Evolutionary conservation across 352 stramenopile species (phyloP), one percentile per base, ranked within the genome.

Genomic region (Globisporangium okanoganense): DNA sequence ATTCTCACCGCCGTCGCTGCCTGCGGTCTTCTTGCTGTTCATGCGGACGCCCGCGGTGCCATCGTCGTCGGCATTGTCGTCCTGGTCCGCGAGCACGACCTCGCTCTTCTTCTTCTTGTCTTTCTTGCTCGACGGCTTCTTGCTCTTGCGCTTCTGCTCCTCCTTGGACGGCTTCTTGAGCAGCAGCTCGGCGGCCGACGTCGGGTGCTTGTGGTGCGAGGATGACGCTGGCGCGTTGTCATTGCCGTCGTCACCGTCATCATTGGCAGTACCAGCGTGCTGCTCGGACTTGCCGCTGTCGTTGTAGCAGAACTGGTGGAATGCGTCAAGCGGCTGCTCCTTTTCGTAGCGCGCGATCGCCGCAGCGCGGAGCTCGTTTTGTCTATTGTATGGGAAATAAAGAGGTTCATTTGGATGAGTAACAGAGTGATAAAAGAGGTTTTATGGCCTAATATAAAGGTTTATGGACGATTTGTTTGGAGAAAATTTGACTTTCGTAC

Each of bases 251-350:
- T 25, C 31, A 16, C 35, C 35, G 13, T 48, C n/a, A 31, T 10
- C 45, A 52, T 44, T 22, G 33, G 45, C 24, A n/a, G 3, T 5
- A 6, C 2, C 12, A 52, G 8, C 27, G 10, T 41, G 25, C 40
- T 52, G 24, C 5, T 31, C 71, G 0, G 57, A 27, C 61, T 84
- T 79, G 24, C 56, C 67, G 27, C 56, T 69, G 45, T 88, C 79
- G 24, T 82, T 87, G 48, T 81, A 84, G 52, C 82, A 92, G 50
- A 92, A 92, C 49, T 88, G 72, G 63, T 90, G 70, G 66, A 92
- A 92, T 1, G 77, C 78, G 6, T 88, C 78, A 4, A 53, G 53
- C 9, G 78, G 75, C 29, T 88, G 75, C 50, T 92, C 79, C 18
- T 81, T 62, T 35, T 80, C 69, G 52, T 87, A 92, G 9, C 69